Evolutionary conservation across 2,329 filamentous ascomycete genomes (phyloP).

Genomic region (Colletotrichum agaves): DNA sequence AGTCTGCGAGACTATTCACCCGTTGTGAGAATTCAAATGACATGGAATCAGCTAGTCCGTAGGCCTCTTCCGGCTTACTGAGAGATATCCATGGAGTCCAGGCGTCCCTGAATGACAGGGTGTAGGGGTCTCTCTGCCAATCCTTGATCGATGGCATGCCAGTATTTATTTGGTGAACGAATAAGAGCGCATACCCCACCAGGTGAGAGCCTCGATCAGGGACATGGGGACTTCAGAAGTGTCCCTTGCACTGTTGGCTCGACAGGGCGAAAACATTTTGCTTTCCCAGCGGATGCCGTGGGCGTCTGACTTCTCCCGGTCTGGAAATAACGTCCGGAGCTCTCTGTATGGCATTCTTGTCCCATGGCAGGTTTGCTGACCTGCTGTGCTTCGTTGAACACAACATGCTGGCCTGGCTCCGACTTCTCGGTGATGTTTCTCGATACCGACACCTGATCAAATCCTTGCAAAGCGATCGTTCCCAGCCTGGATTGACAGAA

Average conservation of each 20-base stretch:
- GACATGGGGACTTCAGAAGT: slow-evolving; percentile 1
- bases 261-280: neutral
- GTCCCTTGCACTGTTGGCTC: slow-evolving; percentile 8
- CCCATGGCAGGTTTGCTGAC: too few species aligned
- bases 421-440: neutral
- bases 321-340: too few species aligned
- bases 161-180: slow-evolving; percentile 5
- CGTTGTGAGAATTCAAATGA: too few species aligned
- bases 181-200: slow-evolving; percentile 12
- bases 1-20: too few species aligned
- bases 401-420: neutral
- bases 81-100: too few species aligned
- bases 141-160: slow-evolving; percentile 24
- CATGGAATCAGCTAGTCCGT: too few species aligned
- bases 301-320: too few species aligned
- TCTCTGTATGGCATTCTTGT: too few species aligned
- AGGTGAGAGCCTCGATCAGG: slow-evolving; percentile 2
- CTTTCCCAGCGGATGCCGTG: neutral
- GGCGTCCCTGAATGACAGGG: neutral
- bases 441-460: slow-evolving; percentile 16
- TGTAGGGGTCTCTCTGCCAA: slow-evolving; percentile 18
- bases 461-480: neutral
- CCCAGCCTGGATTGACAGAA: slow-evolving; percentile 2
- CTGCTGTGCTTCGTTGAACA: neutral
- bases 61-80: too few species aligned